Conservation (phyloP, 2,329 filamentous ascomycete genomes). For the Ceratocystis lukuohia region DNA sequence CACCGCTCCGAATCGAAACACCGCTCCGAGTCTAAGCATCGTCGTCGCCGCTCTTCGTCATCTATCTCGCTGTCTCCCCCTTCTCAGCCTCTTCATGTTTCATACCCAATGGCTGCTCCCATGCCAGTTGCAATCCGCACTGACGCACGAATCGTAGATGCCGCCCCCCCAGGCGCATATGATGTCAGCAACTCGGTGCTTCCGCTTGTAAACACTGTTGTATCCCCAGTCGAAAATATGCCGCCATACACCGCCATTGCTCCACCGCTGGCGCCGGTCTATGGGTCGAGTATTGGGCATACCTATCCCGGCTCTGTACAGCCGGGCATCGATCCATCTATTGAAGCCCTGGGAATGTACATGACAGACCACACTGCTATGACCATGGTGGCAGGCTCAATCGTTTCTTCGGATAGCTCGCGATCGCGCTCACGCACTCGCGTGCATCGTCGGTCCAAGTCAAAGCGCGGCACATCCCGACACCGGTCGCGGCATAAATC, state of each 20-base stretch:
- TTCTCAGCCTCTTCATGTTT: slow-evolving; percentile 7
- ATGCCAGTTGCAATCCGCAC: slow-evolving; percentile 14
- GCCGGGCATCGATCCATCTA: background rate
- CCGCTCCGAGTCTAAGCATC: background rate
- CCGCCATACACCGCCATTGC: background rate
- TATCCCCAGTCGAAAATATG: slow-evolving; percentile 21
- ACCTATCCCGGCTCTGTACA: background rate
- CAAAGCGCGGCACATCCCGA: slow-evolving; percentile 2
- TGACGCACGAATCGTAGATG: slow-evolving; percentile 14
- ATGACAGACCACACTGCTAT: background rate
- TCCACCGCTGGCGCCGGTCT: background rate
- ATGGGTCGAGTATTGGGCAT: background rate
- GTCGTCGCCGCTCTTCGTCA: background rate
- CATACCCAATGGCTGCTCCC: slow-evolving; percentile 16
- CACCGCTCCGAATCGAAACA: background rate
- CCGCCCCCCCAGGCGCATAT: slow-evolving; percentile 8
- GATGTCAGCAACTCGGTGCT: slow-evolving; percentile 22
- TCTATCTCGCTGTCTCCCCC: background rate
- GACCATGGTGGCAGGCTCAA: background rate
- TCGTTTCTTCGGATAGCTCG: slow-evolving; percentile 1
- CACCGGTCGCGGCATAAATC: slow-evolving; percentile 15
- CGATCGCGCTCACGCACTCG: slow-evolving; percentile 10
- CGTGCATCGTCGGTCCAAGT: slow-evolving; percentile 8
- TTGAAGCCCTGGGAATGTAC: background rate
- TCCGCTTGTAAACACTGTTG: slow-evolving; percentile 26